Conservation (phyloP, 257 asterid genomes). For the Schizonepeta tenuifolia region DNA sequence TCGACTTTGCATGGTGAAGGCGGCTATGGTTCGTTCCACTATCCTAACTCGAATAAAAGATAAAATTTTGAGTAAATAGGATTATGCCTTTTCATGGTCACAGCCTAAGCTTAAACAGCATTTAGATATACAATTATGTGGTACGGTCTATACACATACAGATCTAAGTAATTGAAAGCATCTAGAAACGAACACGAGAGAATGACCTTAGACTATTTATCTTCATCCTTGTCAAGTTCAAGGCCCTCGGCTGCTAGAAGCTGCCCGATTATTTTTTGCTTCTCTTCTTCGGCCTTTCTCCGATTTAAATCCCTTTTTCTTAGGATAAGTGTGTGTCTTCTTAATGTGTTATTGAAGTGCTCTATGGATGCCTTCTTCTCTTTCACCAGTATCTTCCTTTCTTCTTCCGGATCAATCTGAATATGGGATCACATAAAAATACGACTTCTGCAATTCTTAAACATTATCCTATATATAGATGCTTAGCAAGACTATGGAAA, state of each 20-base stretch:
- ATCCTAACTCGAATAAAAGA: no score
- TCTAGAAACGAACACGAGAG: conserved; percentile 6
- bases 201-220: conserved; percentile 35
- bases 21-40: no score
- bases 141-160: conserved; percentile 1
- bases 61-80: neutral
- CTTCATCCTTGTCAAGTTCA: conserved; percentile 80
- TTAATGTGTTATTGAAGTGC: conserved; percentile 70
- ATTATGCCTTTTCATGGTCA: neutral
- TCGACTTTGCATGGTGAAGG: no score
- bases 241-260: conserved; percentile 97
- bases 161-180: neutral
- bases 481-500: neutral
- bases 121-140: conserved; percentile 25
- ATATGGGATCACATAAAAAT: conserved; percentile 6
- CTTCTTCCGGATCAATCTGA: conserved; percentile 92
- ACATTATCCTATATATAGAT: neutral
- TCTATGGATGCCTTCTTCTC: conserved; percentile 79
- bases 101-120: neutral
- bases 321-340: conserved; percentile 80
- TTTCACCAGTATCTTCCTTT: conserved; percentile 79
- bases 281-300: conserved; percentile 80
- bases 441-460: neutral
- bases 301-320: conserved; percentile 79
- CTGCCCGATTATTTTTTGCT: conserved; percentile 60